Evolutionary conservation across 805 yeast species (phyloP).

Genomic region (Pichia pseudocactophila): DNA sequence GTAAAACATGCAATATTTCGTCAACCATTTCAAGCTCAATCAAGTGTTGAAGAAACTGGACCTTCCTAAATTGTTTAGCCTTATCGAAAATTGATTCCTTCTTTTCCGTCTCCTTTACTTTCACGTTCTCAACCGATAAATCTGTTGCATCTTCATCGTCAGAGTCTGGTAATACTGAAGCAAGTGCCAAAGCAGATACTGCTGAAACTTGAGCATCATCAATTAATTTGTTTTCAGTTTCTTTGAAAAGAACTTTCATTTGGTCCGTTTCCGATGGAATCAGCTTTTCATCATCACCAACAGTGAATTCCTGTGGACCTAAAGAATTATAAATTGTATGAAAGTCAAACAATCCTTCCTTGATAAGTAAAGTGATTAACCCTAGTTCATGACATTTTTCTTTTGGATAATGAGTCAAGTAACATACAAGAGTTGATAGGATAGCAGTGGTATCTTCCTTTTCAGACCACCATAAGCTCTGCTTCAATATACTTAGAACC

Average conservation of each 20-base stretch:
- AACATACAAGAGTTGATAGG: constrained; percentile 18
- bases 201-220: constrained; percentile 51
- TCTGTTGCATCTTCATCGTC: constrained; percentile 32
- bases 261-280: constrained; percentile 13
- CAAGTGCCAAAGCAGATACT: constrained; percentile 76
- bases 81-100: constrained; percentile 11
- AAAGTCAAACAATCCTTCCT: constrained; percentile 57
- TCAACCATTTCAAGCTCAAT: constrained; percentile 52
- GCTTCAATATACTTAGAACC: constrained; percentile 39
- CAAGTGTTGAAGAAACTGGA: constrained; percentile 42
- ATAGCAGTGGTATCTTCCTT: constrained; percentile 13
- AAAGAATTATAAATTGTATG: constrained; percentile 50
- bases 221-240: constrained; percentile 40
- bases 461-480: constrained; percentile 54
- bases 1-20: constrained; percentile 52
- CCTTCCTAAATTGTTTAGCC: constrained; percentile 26
- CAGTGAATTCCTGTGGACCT: constrained; percentile 34
- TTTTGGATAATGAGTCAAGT: constrained; percentile 17
- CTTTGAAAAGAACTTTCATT: constrained; percentile 28
- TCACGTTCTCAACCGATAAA: neutral
- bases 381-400: constrained; percentile 16
- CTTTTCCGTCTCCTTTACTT: constrained; percentile 7
- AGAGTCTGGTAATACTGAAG: constrained; percentile 71
- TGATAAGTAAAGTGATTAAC: constrained; percentile 48
- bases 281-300: neutral